Evolutionary conservation across 257 asterid genomes (phyloP), one percentile per base, ranked within the genome.

Genomic region (Cynanchum wilfordii): DNA sequence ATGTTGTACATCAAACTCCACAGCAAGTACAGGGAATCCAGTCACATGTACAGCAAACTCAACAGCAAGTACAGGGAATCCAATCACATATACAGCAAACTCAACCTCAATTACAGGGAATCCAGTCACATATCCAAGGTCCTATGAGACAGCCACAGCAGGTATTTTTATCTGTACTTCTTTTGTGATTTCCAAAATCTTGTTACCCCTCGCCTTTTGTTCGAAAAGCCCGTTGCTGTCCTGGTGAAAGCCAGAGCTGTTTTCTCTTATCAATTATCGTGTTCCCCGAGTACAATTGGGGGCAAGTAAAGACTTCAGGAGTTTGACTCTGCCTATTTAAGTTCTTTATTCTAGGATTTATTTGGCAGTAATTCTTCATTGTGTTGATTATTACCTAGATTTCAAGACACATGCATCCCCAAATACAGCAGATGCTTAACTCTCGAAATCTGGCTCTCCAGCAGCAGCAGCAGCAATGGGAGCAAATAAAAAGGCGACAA

Each of bases 401-500:
- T 40, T 76, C 80, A 60, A 85, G 96, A 74, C 98, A 90, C 82
- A 88, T 87, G 88, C 88, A 76, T 78, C 89, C 95, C 47, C 96
- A 87, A 77, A 80, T 89, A 85, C 97, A 89, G 83, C 96, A 90
- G 84, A 66, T 88, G 83, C 80, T 76, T 70, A 89, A 74, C 82
- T 79, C 94, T 55, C 96, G 88, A 76, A 86, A 9, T 77, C 30
- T 87, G 70, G 87, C 96, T 22, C 72, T 79, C 59, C 98, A 89
- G 60, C 98, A 89, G 44, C 97, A 33, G 38, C 38, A 86, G 78
- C 96, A 89, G 82, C 94, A 88, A 60, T 80, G 78, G 89, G 97
- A 94, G 76, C 86, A 91, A 85, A 83, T 91, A 89, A 90, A 88
- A 77, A 86, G 91, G 71, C 82, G 92, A 70, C 98, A 89, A 38